Percentiles rank a stretch among this genome's conserved stretches.
Evolutionary conservation across 352 stramenopile genomes (phyloP).

Genomic region (Stephanocyclus meneghinianus): DNA sequence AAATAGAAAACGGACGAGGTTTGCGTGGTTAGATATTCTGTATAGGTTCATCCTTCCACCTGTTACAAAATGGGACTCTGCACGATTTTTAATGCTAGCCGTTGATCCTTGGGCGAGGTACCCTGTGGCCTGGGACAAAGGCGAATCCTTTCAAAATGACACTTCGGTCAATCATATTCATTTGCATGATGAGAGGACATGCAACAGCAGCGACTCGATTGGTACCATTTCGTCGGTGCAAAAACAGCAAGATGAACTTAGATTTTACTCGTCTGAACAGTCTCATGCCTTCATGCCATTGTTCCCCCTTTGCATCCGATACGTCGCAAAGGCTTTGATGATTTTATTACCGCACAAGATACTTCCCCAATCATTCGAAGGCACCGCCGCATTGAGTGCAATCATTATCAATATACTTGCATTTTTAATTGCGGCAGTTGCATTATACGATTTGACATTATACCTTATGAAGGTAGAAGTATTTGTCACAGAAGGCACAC

Average conservation of each 20-base stretch:
- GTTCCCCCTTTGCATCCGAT: constrained; percentile 64
- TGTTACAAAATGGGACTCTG: constrained; percentile 78
- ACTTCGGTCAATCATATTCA: neutral
- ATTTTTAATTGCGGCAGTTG: constrained; percentile 59
- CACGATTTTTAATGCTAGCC: constrained; percentile 71
- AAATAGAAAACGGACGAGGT: constrained; percentile 1
- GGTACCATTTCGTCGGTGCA: constrained; percentile 5
- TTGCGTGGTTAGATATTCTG: constrained; percentile 24
- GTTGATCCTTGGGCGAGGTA: constrained; percentile 51
- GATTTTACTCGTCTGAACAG: constrained; percentile 65
- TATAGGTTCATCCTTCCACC: constrained; percentile 68
- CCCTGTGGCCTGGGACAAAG: constrained; percentile 20
- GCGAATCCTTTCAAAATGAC: neutral
- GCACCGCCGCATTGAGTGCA: constrained; percentile 47
- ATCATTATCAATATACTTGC: constrained; percentile 64
- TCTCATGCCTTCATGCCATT: constrained; percentile 80
- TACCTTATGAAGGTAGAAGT: constrained; percentile 32
- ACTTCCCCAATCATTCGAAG: constrained; percentile 71
- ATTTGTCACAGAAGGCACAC: neutral
- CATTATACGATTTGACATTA: constrained; percentile 64
- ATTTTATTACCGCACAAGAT: constrained; percentile 32
- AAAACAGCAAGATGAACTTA: neutral
- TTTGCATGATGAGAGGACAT: constrained; percentile 1
- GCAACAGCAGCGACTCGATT: neutral
- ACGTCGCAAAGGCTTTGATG: constrained; percentile 40